Base-by-base conservation (phyloP, 805 yeast genomes). In the Tetrapisispora iriomotensis region DNA sequence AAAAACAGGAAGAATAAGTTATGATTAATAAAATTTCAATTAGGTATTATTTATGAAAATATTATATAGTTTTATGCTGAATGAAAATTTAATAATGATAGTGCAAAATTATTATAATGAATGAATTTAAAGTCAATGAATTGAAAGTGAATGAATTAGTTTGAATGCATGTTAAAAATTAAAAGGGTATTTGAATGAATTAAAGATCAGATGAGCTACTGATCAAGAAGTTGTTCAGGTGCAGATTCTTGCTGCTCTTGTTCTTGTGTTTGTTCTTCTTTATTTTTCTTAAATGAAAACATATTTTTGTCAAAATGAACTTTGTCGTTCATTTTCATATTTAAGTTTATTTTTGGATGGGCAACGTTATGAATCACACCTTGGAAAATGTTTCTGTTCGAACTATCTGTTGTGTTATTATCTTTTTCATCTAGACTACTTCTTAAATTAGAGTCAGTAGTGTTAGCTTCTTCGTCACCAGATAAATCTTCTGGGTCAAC, bases 401-500 rank as follows among this genome's bases (percentile, higher is more conserved):
- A 31, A 9, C 22, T 26, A n/a, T n/a, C n/a, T n/a, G n/a, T n/a
- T 17, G 34, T n/a, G 10, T 31, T 26, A 21, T n/a, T 26, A 8
- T 31, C 23, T 21, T 31, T 31, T 31, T 31, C 34, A n/a, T 31
- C 34, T 17, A 31, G 24, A n/a, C 22, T 26, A n/a, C 22, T 26
- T 8, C 22, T 20, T 31, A n/a, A 31, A n/a, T 20, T 19, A n/a
- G 37, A 26, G 14, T 15, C 28, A 14, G 17, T 34, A 13, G 15
- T n/a, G 8, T 34, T 18, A 21, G 20, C 25, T 21, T 20, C 36
- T 24, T 37, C 29, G 8, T 19, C 23, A 12, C 23, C 15, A 22
- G 23, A 14, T 23, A 27, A 10, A n/a, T 41, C 43, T 36, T 47
- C 51, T 25, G 51, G 50, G 38, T 47, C 50, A 3, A 36, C 37